A percentile compares a stretch with the other conserved stretches of the same genome.
These are phyloP conservation scores for Russula sp. DNA, from an alignment of 768 basidiomycete species.

Conservation along the genomic window DNA sequence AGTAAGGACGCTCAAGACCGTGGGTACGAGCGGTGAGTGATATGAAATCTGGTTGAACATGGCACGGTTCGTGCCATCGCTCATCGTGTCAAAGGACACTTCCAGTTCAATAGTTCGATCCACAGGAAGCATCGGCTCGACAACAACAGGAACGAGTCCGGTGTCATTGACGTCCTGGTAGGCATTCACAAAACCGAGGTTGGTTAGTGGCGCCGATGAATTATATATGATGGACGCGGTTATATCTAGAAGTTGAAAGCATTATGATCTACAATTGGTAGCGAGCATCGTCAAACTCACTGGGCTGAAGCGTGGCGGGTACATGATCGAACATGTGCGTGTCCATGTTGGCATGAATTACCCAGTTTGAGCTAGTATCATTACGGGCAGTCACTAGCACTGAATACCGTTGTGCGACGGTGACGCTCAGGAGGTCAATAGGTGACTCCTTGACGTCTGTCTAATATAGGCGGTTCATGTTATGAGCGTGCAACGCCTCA, in stretches of 20 bases:
- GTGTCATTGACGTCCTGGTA: slow-evolving; percentile 65
- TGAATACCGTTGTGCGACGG: slow-evolving; percentile 91
- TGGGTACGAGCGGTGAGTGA: slow-evolving; percentile 64
- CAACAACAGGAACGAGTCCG: slow-evolving; percentile 53
- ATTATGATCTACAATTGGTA: neutral
- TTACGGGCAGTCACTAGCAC: slow-evolving; percentile 88
- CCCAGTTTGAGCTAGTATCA: slow-evolving; percentile 74
- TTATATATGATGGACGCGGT: slow-evolving; percentile 81
- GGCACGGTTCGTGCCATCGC: slow-evolving; percentile 80
- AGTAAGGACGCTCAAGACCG: slow-evolving; percentile 66
- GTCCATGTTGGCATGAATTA: slow-evolving; percentile 88
- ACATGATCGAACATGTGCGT: slow-evolving; percentile 81
- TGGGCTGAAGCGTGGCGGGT: slow-evolving; percentile 65
- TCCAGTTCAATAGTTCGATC: slow-evolving; percentile 62
- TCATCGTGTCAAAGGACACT: slow-evolving; percentile 76
- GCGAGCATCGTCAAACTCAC: slow-evolving; percentile 35
- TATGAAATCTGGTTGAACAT: slow-evolving; percentile 67
- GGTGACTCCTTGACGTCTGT: slow-evolving; percentile 71
- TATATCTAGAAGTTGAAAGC: slow-evolving; percentile 47
- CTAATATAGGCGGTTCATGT: slow-evolving; percentile 29
- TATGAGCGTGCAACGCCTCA: neutral
- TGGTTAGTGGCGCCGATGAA: slow-evolving; percentile 41
- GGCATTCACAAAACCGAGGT: slow-evolving; percentile 44
- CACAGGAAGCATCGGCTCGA: slow-evolving; percentile 40
- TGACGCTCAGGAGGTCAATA: slow-evolving; percentile 62